A percentile compares a stretch with the other conserved stretches of the same genome.
Conservation (phyloP, 75 land plant species). For the Azolla pinnata region DNA sequence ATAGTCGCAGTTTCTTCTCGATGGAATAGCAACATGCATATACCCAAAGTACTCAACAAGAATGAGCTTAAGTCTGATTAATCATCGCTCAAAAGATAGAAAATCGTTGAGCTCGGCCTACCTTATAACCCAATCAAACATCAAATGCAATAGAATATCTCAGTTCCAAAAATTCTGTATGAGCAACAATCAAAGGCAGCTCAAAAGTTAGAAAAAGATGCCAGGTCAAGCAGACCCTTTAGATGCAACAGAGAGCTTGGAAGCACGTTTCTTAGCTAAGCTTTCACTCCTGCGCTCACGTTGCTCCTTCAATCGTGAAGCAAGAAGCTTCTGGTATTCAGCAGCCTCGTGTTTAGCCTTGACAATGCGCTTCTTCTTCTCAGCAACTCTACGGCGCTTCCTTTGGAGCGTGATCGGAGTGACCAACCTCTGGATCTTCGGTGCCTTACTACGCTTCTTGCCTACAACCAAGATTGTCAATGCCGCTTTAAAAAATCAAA, state of each 20-base stretch:
- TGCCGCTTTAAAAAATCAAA: no score
- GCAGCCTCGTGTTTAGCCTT: slow-evolving; percentile 86
- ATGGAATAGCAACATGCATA: no score
- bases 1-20: no score
- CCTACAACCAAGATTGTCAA: slow-evolving; percentile 32
- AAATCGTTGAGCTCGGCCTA: no score
- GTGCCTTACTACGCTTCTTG: slow-evolving; percentile 78
- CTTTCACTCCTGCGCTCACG: slow-evolving; percentile 64
- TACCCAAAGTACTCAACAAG: no score
- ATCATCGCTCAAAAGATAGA: no score
- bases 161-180: not conserved
- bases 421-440: slow-evolving; percentile 89
- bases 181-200: not conserved
- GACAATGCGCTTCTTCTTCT: slow-evolving; percentile 68
- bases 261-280: slow-evolving; percentile 50
- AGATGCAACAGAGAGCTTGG: slow-evolving; percentile 56
- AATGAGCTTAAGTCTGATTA: no score
- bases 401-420: slow-evolving; percentile 82
- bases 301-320: slow-evolving; percentile 75
- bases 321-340: slow-evolving; percentile 85
- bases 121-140: no score
- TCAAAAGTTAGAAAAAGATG: not conserved
- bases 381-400: slow-evolving; percentile 67
- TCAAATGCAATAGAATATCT: slow-evolving; percentile 1
- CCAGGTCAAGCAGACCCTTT: slow-evolving; percentile 25